Evolutionary conservation across 1,284 basidiomycete genomes (phyloP).

Genomic region (Cryptococcus hybrid): DNA sequence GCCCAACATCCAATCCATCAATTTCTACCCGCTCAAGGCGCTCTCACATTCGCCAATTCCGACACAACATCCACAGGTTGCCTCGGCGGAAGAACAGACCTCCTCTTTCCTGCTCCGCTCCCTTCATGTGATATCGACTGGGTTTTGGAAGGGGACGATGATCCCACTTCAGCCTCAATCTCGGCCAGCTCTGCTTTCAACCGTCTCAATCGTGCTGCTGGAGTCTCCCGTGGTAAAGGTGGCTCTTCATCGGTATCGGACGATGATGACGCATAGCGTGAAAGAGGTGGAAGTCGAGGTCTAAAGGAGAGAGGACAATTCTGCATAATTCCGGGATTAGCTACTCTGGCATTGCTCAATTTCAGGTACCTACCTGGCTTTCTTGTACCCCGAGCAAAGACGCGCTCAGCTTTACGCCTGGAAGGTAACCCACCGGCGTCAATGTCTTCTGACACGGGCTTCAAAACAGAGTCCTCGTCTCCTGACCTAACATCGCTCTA

Average conservation of each 20-base stretch:
- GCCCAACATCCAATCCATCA: background rate
- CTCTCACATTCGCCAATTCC: constrained; percentile 31
- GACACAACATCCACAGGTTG: constrained; percentile 33
- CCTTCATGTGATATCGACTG: background rate
- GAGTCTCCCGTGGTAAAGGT: constrained; percentile 38
- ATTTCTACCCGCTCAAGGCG: constrained; percentile 26
- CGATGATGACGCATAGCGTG: constrained; percentile 12
- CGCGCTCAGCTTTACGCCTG: constrained; percentile 21
- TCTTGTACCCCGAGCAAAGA: constrained; percentile 24
- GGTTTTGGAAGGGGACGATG: constrained; percentile 1
- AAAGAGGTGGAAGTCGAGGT: constrained; percentile 20
- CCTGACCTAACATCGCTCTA: constrained; percentile 23
- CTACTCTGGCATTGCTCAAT: background rate
- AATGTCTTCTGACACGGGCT: constrained; percentile 21
- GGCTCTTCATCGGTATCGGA: constrained; percentile 15
- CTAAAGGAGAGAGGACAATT: constrained; percentile 15
- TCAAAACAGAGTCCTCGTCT: constrained; percentile 16
- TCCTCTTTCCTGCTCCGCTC: constrained; percentile 8
- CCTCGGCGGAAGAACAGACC: constrained; percentile 23
- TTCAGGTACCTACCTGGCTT: background rate
- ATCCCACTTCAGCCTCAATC: constrained; percentile 49
- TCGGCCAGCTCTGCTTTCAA: constrained; percentile 52
- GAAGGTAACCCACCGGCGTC: constrained; percentile 26
- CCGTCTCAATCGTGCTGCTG: constrained; percentile 49
- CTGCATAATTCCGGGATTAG: constrained; percentile 3